Percentiles rank a stretch among this genome's conserved stretches.
Evolutionary conservation across 2,329 filamentous ascomycete species (phyloP).

Genomic region (Gyromitra esculenta): DNA sequence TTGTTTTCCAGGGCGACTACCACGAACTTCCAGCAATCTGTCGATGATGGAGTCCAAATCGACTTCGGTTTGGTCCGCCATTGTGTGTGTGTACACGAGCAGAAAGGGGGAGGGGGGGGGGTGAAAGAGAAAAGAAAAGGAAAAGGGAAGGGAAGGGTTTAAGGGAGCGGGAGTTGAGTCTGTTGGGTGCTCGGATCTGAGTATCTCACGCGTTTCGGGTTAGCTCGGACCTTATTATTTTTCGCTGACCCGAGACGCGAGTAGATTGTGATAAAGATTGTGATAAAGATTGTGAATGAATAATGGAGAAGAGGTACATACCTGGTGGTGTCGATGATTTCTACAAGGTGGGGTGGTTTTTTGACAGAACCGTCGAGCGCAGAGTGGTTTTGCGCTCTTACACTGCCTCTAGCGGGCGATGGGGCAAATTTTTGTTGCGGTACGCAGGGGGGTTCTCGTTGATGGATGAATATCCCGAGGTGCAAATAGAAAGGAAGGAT

Average conservation of each 20-base stretch:
- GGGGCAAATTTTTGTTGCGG: slow-evolving; percentile 48
- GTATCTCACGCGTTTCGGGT: slow-evolving; percentile 49
- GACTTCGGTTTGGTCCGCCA: slow-evolving; percentile 86
- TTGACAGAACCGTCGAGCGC: slow-evolving; percentile 49
- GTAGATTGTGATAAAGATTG: slow-evolving; percentile 30
- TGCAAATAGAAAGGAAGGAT: slow-evolving; percentile 34
- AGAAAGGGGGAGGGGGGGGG: slow-evolving; percentile 52
- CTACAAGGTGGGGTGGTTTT: slow-evolving; percentile 38
- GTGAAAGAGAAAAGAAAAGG: slow-evolving; percentile 58
- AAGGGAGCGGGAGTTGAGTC: slow-evolving; percentile 42
- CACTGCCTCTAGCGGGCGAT: slow-evolving; percentile 47
- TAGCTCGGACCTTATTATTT: slow-evolving; percentile 38
- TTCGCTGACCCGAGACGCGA: slow-evolving; percentile 16
- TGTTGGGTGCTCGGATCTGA: slow-evolving; percentile 49
- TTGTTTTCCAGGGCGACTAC: slow-evolving; percentile 97
- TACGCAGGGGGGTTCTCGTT: slow-evolving; percentile 49
- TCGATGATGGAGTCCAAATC: slow-evolving; percentile 99
- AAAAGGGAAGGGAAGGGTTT: slow-evolving; percentile 43
- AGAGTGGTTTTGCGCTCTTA: slow-evolving; percentile 44
- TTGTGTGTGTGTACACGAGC: slow-evolving; percentile 63
- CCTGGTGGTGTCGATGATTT: slow-evolving; percentile 40
- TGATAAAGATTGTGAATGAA: slow-evolving; percentile 22
- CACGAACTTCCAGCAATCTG: slow-evolving; percentile 94
- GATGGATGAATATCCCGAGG: slow-evolving; percentile 33
- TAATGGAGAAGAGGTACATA: slow-evolving; percentile 35